Evolutionary conservation across 345 rosid species (phyloP).

Genomic region (Eucalyptus tenuipes): DNA sequence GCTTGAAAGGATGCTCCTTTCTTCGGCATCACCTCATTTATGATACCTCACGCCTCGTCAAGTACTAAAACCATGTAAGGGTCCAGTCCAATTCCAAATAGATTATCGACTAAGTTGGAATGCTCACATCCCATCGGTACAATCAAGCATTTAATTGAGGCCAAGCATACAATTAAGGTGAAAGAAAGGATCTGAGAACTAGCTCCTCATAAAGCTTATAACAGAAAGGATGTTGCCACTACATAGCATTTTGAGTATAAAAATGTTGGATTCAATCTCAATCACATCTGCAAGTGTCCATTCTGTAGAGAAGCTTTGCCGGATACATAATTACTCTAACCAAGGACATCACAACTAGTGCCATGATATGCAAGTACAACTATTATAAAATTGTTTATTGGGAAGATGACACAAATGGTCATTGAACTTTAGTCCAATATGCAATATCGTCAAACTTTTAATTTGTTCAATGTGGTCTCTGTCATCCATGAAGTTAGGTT

Average conservation of each 20-base stretch:
- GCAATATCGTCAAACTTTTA: neutral
- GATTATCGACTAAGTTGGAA: neutral
- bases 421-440: neutral
- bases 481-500: neutral
- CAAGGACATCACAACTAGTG: neutral
- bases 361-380: neutral
- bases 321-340: neutral
- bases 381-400: neutral
- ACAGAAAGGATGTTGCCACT: neutral
- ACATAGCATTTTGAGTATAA: neutral
- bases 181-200: neutral
- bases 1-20: neutral
- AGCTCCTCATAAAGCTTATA: neutral
- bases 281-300: neutral
- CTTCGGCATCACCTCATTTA: neutral
- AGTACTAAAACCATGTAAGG: neutral
- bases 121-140: neutral
- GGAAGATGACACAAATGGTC: no score
- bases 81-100: neutral
- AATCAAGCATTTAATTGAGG: neutral
- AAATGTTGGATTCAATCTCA: neutral
- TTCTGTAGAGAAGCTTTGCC: neutral
- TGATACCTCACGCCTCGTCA: neutral
- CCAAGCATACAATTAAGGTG: neutral
- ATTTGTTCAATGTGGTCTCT: neutral